Evolutionary conservation across 1,139 yeast species (phyloP).

Genomic region (Debaryomyces udenii): DNA sequence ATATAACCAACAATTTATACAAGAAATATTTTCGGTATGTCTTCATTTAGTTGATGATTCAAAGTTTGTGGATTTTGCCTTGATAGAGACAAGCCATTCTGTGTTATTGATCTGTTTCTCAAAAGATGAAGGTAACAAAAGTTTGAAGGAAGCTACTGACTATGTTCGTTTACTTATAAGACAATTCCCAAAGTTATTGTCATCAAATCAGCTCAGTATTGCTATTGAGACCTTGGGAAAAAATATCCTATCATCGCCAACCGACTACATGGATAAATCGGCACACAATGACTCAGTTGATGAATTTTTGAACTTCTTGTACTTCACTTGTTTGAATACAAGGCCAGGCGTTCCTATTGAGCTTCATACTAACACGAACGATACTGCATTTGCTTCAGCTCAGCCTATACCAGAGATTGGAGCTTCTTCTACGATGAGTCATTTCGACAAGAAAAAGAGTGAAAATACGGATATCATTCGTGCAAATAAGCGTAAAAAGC

Average conservation of each 20-base stretch:
- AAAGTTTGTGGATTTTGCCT: slow-evolving; percentile 31
- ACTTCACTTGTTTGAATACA: slow-evolving; percentile 37
- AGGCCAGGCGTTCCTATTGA: slow-evolving; percentile 32
- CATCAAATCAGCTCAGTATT: slow-evolving; percentile 58
- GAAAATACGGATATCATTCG: slow-evolving; percentile 29
- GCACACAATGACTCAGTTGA: slow-evolving; percentile 27
- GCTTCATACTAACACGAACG: slow-evolving; percentile 20
- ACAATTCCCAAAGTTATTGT: slow-evolving; percentile 61
- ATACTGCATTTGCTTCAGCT: slow-evolving; percentile 33
- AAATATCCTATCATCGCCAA: slow-evolving; percentile 49
- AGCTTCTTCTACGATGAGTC: slow-evolving; percentile 41
- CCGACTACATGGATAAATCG: slow-evolving; percentile 21
- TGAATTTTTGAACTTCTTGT: slow-evolving; percentile 45
- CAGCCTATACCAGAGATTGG: slow-evolving; percentile 43
- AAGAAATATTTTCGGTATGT: slow-evolving; percentile 46
- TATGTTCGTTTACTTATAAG: slow-evolving; percentile 36
- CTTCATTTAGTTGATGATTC: slow-evolving; percentile 42
- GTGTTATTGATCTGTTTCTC: slow-evolving; percentile 56
- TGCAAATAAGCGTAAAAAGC: slow-evolving; percentile 37
- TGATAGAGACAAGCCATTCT: slow-evolving; percentile 70
- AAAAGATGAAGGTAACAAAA: slow-evolving; percentile 21
- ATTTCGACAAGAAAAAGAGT: slow-evolving; percentile 27
- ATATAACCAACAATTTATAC: slow-evolving; percentile 27
- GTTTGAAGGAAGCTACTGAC: slow-evolving; percentile 35
- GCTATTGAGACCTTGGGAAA: slow-evolving; percentile 63